Evolutionary conservation across 495 filamentous ascomycete species (phyloP).

Genomic region (Xylaria curta): DNA sequence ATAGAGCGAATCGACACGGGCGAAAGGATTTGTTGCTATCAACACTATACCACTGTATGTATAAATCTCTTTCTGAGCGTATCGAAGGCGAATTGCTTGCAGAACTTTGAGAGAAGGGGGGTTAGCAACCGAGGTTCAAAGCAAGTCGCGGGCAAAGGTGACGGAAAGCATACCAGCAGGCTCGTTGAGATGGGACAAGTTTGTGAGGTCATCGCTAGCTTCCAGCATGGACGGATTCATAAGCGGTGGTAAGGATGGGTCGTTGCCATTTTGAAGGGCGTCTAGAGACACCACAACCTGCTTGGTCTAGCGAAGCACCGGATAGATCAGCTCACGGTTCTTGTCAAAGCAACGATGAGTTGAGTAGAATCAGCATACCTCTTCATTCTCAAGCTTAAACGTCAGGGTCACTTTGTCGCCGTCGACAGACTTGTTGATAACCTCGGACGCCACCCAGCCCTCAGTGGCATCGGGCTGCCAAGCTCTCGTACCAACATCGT

Average conservation of each 20-base stretch:
- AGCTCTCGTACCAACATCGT: slow-evolving; percentile 95
- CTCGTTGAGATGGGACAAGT: slow-evolving; percentile 97
- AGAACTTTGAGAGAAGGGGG: slow-evolving; percentile 65
- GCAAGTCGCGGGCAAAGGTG: slow-evolving; percentile 29
- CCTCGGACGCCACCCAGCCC: slow-evolving; percentile 96
- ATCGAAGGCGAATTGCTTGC: slow-evolving; percentile 96
- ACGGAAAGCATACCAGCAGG: slow-evolving; percentile 77
- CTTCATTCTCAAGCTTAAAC: slow-evolving; percentile 88
- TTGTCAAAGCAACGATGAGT: slow-evolving; percentile 29
- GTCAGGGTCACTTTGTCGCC: slow-evolving; percentile 86
- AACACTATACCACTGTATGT: slow-evolving; percentile 99
- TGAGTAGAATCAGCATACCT: slow-evolving; percentile 64
- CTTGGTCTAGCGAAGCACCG: slow-evolving; percentile 63
- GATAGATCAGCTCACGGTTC: slow-evolving; percentile 10
- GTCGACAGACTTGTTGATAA: slow-evolving; percentile 82
- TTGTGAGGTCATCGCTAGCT: slow-evolving; percentile 97
- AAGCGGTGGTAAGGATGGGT: slow-evolving; percentile 83
- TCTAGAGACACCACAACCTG: slow-evolving; percentile 80
- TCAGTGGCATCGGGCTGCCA: slow-evolving; percentile 97
- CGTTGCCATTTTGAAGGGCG: slow-evolving; percentile 70
- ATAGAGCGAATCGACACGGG: slow-evolving; percentile 96
- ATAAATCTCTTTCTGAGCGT: slow-evolving; percentile 99
- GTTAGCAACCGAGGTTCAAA: slow-evolving; percentile 43
- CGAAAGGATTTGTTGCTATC: slow-evolving; percentile 98
- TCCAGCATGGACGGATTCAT: slow-evolving; percentile 99